Percentiles rank a stretch among this genome's conserved stretches.
Conservation (phyloP, 2,329 filamentous ascomycete genomes). For the Calonectria crousiana region DNA sequence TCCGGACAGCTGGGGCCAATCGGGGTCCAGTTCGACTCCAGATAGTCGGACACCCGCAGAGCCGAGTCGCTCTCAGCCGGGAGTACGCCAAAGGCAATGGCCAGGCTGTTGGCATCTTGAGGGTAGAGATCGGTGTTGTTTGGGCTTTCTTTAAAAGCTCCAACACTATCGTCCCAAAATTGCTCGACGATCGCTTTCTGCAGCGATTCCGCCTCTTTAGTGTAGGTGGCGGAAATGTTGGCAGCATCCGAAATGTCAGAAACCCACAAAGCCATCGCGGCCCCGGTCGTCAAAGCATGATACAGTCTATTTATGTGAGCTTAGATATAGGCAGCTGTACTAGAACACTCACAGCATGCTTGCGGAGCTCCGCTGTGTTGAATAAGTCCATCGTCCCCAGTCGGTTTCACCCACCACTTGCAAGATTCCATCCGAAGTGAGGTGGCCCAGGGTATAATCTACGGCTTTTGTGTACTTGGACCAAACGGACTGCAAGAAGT, state of each 20-base stretch:
- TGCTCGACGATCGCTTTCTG: not conserved
- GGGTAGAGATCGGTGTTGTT: not conserved
- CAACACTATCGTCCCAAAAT: not conserved
- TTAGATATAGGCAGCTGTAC: accelerated
- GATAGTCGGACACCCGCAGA: not conserved
- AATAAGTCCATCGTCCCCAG: constrained; percentile 15
- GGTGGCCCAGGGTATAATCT: not conserved
- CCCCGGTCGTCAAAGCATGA: not conserved
- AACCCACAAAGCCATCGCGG: not conserved
- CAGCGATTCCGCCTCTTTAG: not conserved
- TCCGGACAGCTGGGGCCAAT: not conserved
- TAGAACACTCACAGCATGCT: constrained; percentile 4
- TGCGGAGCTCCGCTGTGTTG: not conserved
- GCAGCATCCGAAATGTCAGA: not conserved
- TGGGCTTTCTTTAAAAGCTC: not conserved
- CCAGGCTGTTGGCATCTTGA: constrained; percentile 4
- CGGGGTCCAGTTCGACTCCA: not conserved
- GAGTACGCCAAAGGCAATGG: not conserved
- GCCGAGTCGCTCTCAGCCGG: not conserved
- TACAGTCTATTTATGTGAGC: not conserved
- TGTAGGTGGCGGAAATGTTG: not conserved
- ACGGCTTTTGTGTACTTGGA: not conserved
- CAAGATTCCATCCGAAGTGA: not conserved
- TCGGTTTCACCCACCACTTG: constrained; percentile 27
- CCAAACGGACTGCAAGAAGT: not conserved